A percentile compares a stretch with the other conserved stretches of the same genome.
These are phyloP conservation scores for Thielaviopsis euricoi DNA, from an alignment of 2,329 filamentous ascomycete genomes.

Conservation along the genomic window DNA sequence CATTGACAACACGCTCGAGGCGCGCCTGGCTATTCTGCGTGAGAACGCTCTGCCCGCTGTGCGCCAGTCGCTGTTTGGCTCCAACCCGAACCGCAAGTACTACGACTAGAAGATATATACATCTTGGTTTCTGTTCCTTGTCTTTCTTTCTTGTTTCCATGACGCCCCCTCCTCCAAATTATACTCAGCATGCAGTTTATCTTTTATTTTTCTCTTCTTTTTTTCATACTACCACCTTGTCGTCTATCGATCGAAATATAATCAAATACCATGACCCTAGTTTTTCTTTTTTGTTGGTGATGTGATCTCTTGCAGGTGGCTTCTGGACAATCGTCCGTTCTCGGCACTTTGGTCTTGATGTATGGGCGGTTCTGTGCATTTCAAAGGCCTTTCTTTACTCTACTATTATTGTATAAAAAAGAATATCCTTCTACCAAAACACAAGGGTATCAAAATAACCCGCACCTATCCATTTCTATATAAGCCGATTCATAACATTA, in stretches of 20 bases:
- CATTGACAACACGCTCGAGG: slow-evolving; percentile 96
- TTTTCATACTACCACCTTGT: not conserved
- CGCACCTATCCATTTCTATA: not conserved
- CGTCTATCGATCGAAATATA: not conserved
- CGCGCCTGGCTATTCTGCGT: slow-evolving; percentile 72
- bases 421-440: not conserved
- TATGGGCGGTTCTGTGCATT: too few relatives aligned
- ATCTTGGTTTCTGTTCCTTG: not conserved
- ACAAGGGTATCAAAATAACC: not conserved
- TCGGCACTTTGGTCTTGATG: too few relatives aligned
- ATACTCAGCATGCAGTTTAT: not conserved
- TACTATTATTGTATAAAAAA: not conserved
- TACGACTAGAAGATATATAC: slow-evolving; percentile 44
- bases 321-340: not conserved
- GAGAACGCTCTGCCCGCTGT: slow-evolving; percentile 71
- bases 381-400: not conserved
- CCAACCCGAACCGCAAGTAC: slow-evolving; percentile 93
- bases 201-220: not conserved
- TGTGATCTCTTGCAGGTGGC: not conserved
- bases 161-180: not conserved
- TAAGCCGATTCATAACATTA: not conserved
- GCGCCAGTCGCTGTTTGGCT: slow-evolving; percentile 74
- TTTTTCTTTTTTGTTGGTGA: not conserved
- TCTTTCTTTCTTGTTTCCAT: not conserved
- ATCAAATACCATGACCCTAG: not conserved